Conservation (phyloP, 371 early-diverging fungal genomes). For the Lichtheimia ornata region DNA sequence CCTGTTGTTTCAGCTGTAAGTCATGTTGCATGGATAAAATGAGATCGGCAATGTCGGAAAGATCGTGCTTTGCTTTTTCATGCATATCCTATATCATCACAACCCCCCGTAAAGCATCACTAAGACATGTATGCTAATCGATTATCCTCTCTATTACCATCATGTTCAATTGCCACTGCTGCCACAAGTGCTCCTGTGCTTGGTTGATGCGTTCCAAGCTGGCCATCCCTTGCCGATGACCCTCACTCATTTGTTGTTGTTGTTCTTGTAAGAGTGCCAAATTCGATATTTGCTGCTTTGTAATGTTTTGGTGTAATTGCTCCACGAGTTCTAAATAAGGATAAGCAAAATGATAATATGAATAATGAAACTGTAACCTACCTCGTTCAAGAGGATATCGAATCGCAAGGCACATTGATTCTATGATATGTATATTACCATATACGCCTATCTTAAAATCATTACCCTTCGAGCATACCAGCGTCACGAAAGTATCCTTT, state of each 20-base stretch:
- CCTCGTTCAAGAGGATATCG: slow-evolving; percentile 18
- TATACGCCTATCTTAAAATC: too few species aligned
- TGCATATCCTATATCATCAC: slow-evolving; percentile 2
- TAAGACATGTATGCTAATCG: too few species aligned
- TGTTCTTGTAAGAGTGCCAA: slow-evolving; percentile 7
- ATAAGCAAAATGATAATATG: not conserved
- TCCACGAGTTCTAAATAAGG: slow-evolving; percentile 10
- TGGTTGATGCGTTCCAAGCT: slow-evolving; percentile 3
- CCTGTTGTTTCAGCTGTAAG: not conserved
- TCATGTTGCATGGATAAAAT: not conserved
- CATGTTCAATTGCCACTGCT: slow-evolving; percentile 2
- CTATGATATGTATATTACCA: not conserved
- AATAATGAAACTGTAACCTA: not conserved
- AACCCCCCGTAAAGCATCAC: too few species aligned
- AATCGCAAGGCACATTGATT: slow-evolving; percentile 14
- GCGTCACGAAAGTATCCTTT: slow-evolving; percentile 18
- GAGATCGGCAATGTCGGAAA: slow-evolving; percentile 1
- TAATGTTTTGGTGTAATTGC: slow-evolving; percentile 10
- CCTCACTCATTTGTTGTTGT: slow-evolving; percentile 12
- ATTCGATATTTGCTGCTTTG: slow-evolving; percentile 5
- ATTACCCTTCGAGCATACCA: slow-evolving; percentile 1
- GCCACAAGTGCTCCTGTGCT: slow-evolving; percentile 8
- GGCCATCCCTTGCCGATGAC: slow-evolving; percentile 9
- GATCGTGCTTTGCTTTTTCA: slow-evolving; percentile 2
- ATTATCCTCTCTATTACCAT: too few species aligned